Base-by-base conservation (phyloP, 2,329 filamentous ascomycete species). In the Alternaria metachromatica region DNA sequence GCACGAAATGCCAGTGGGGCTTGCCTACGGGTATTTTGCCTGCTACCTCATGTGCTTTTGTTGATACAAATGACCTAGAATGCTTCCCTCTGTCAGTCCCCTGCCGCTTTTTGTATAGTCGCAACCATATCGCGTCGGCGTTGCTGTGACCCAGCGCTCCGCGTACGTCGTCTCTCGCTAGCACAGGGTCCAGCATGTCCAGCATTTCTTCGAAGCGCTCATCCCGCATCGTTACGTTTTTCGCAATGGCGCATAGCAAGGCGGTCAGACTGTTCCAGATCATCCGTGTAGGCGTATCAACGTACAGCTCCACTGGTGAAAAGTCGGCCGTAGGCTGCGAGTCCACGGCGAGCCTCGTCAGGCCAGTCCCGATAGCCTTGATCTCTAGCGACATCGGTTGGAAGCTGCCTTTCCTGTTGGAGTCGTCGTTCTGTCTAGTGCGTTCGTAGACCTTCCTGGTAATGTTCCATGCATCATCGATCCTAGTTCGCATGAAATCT, bases 401-500 rank as follows among this genome's bases (percentile, higher is more conserved):
- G 25, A 23, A 55, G 33, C 26, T 61, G 9, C 15, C 58, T 44
- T 33, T 18, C 41, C 55, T 55, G 4, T 28, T 45, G 20, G 25
- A n/a, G 30, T 55, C 58, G 5, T 62, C 60, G n/a, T 64, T 59
- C 11, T 66, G 62, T 9, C 64, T 66, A 0, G 68, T 72, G 6
- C 72, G 68, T 18, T 61, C 62, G 54, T 80, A 72, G 0, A 84
- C 50, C 25, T 61, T 68, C 60, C 69, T 80, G 23, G 88, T 80
- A 15, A 85, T 82, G 56, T 80, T 82, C 90, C 92, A 97, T 62
- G 93, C 89, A 5, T 87, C 88, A 76, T 91, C 88, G 65, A 97
- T 87, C 7, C 96, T 85, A 0, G 88, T 89, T 33, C 86, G 84
- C 80, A 98, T 88, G 75, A 99, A 99, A 64, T 93, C 89, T 0